Evolutionary conservation across 257 asterid species (phyloP).

Genomic region (Rehmannia glutinosa): DNA sequence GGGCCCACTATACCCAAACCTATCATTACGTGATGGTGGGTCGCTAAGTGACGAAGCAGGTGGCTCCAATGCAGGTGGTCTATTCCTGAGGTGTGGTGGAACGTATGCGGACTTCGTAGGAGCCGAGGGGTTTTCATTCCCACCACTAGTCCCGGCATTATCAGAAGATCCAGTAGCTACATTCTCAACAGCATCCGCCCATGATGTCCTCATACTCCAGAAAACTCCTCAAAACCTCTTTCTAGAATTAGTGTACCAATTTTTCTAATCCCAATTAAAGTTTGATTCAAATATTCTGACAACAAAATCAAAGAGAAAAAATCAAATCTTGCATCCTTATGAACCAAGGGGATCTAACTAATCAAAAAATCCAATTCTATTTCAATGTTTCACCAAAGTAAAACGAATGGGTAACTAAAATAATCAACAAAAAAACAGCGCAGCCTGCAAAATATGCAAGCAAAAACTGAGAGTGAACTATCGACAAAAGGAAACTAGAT

Average conservation of each 20-base stretch:
- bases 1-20: conserved; percentile 46
- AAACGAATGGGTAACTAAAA: no score
- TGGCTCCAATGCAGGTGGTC: conserved; percentile 42
- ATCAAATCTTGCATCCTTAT: conserved; percentile 15
- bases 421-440: no score
- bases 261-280: conserved; percentile 1
- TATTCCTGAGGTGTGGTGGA: conserved; percentile 83
- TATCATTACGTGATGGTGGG: conserved; percentile 51
- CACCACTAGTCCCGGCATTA: conserved; percentile 36
- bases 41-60: conserved; percentile 48
- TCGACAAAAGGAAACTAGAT: no score
- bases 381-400: no score
- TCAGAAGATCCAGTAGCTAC: conserved; percentile 43
- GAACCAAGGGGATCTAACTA: background rate
- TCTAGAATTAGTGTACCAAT: background rate
- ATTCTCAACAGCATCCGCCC: conserved; percentile 83
- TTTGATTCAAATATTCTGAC: background rate
- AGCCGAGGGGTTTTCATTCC: conserved; percentile 34
- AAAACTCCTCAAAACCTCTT: background rate
- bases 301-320: conserved; percentile 1
- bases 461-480: no score
- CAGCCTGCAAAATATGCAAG: no score
- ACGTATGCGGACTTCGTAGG: conserved; percentile 56
- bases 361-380: no score
- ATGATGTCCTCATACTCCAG: conserved; percentile 52